phyloP scores from a whole-genome alignment of 148 eudicot species.

The Nyssa sinensis region DNA sequence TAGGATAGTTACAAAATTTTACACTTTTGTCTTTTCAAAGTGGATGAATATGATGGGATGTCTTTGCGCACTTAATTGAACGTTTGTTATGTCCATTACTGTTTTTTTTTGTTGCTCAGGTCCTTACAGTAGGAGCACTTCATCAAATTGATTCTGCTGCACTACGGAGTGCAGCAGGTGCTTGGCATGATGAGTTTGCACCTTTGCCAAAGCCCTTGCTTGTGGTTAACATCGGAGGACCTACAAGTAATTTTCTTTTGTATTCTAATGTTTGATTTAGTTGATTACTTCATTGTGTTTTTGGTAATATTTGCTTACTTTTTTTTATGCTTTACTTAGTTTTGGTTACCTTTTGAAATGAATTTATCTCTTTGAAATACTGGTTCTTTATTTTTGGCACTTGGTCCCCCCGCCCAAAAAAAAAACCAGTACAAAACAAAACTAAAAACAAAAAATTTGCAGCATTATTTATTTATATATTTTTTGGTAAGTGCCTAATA shows the following conservation, averaged over 20 bases:
- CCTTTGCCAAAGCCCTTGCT: slow-evolving; percentile 81
- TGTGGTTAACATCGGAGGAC: slow-evolving; percentile 94
- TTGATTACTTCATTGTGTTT: neutral
- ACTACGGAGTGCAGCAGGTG: slow-evolving; percentile 71
- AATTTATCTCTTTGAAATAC: too few species aligned
- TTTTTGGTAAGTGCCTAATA: too few species aligned
- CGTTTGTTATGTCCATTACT: slow-evolving; percentile 7
- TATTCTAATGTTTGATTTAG: slow-evolving; percentile 2
- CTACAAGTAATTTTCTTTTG: slow-evolving; percentile 59
- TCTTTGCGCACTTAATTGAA: neutral
- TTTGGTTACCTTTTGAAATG: neutral
- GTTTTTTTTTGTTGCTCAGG: slow-evolving; percentile 40
- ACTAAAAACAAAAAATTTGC: too few species aligned
- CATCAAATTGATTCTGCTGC: slow-evolving; percentile 83
- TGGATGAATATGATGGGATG: too few species aligned
- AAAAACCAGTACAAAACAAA: too few species aligned
- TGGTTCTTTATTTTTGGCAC: too few species aligned
- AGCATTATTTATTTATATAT: too few species aligned
- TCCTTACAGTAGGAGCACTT: slow-evolving; percentile 92
- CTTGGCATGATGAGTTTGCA: slow-evolving; percentile 96
- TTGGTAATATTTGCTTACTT: neutral
- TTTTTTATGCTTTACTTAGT: neutral
- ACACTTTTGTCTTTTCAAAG: too few species aligned
- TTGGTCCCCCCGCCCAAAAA: too few species aligned
- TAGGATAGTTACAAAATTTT: too few species aligned